Base-by-base conservation (phyloP, 345 rosid genomes). In the Cardamine resedifolia region DNA sequence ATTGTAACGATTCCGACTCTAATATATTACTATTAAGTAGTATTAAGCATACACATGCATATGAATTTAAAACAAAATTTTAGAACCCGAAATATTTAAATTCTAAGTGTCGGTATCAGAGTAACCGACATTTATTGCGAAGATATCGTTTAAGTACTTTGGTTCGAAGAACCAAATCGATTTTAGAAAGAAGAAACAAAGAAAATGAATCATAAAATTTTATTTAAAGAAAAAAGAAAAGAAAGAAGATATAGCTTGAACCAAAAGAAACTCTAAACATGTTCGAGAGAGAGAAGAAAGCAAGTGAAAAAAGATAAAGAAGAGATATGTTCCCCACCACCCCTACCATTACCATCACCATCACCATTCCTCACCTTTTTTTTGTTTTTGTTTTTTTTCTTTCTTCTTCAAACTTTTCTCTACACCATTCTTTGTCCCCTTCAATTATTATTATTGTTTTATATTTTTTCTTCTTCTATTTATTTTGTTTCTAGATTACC, bases 271-370 rank as follows among this genome's bases (percentile, higher is more conserved):
- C 45, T 63, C 52, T 47, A 36, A 44, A 55, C 41, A 60, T 51
- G 30, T 50, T 49, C 20, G 19, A 21, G 27, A 45, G 23, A 60
- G 12, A 60, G 45, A 72, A n/a, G 47, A 44, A 33, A 69, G 33
- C 41, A 58, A 30, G 39, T 64, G 27, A 45, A 44, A 53, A 53
- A 69, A 36, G 70, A 55, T 53, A 70, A 70, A 76, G 75, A 56
- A 55, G 60, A 69, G 65, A 69, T 76, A 63, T 76, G 79, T 76
- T 69, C 79, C 79, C 79, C 75, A 69, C 65, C 58, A 61, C 19
- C 58, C 70, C 74, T 75, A 68, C 79, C 74, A 68, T 34, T 62
- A 62, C 56, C 74, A 75, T 75, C 70, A 75, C 64, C 70, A 45
- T 68, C 70, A 75, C 64, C 70, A 45, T 68, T 62, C 43, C 58